These are phyloP conservation scores for Clarireedia homoeocarpa DNA, from an alignment of 2,329 filamentous ascomycete species.

Conservation along the genomic window DNA sequence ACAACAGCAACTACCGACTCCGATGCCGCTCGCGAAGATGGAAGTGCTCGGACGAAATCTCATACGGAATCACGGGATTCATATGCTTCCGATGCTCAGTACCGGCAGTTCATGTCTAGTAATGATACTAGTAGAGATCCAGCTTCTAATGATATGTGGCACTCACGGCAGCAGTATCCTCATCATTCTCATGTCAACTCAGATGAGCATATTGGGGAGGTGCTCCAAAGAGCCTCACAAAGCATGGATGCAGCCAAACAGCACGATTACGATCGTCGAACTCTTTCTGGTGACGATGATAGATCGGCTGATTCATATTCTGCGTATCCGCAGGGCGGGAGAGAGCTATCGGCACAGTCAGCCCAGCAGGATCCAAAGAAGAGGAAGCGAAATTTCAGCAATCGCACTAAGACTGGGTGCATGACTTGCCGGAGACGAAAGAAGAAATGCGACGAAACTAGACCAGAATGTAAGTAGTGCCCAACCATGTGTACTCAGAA, in stretches of 20 bases:
- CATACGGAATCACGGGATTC: slow-evolving; percentile 30
- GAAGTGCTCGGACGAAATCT: slow-evolving; percentile 34
- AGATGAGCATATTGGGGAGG: slow-evolving; percentile 43
- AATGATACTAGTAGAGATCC: slow-evolving; percentile 20
- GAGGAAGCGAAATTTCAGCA: slow-evolving; percentile 78
- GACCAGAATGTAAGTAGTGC: slow-evolving; percentile 77
- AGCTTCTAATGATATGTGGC: slow-evolving; percentile 21
- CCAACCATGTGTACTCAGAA: not conserved
- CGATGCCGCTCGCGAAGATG: slow-evolving; percentile 29
- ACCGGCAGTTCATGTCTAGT: slow-evolving; percentile 20
- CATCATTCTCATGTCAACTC: slow-evolving; percentile 40
- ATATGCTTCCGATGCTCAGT: slow-evolving; percentile 21
- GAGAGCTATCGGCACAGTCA: slow-evolving; percentile 39
- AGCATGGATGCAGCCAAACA: slow-evolving; percentile 31
- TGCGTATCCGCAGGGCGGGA: slow-evolving; percentile 28
- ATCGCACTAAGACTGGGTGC: slow-evolving; percentile 91
- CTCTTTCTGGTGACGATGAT: slow-evolving; percentile 32
- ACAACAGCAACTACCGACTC: slow-evolving; percentile 28
- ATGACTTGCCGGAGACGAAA: slow-evolving; percentile 86
- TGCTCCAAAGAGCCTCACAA: slow-evolving; percentile 41
- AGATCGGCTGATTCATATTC: slow-evolving; percentile 30
- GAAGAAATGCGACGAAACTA: slow-evolving; percentile 96
- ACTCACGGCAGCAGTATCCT: slow-evolving; percentile 23
- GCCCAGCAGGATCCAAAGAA: slow-evolving; percentile 58
- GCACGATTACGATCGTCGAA: slow-evolving; percentile 29